A percentile compares a stretch with the other conserved stretches of the same genome.
Evolutionary conservation across 1,139 yeast species (phyloP).

Genomic region (Candida anutae): DNA sequence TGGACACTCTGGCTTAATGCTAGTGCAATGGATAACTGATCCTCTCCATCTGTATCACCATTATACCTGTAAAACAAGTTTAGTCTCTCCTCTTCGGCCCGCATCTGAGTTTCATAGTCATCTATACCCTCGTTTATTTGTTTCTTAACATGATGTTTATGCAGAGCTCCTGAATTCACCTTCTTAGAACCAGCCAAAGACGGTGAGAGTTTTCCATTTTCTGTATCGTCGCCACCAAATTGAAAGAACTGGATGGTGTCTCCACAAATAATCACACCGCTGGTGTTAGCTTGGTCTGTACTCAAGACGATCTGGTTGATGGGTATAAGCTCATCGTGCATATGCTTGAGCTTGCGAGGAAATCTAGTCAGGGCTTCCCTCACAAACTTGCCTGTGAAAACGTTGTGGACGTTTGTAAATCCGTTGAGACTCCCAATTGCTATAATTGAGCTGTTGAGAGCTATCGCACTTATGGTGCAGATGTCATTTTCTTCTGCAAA

Average conservation of each 20-base stretch:
- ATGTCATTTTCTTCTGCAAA: constrained; percentile 2
- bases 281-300: constrained; percentile 30
- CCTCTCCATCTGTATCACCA: constrained; percentile 36
- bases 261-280: constrained; percentile 50
- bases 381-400: constrained; percentile 49
- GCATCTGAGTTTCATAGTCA: constrained; percentile 22
- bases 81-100: constrained; percentile 10
- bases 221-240: constrained; percentile 34
- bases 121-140: constrained; percentile 28
- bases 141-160: constrained; percentile 16
- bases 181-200: background rate
- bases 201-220: constrained; percentile 1
- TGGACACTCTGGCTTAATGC: constrained; percentile 40
- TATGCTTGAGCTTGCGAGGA: constrained; percentile 29
- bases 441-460: constrained; percentile 38
- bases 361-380: constrained; percentile 41
- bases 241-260: constrained; percentile 56
- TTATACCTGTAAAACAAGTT: constrained; percentile 38
- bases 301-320: constrained; percentile 37
- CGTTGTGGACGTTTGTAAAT: constrained; percentile 52
- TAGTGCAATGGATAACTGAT: constrained; percentile 43
- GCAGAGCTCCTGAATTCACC: constrained; percentile 1
- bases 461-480: constrained; percentile 18
- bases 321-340: constrained; percentile 23
- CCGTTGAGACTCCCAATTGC: constrained; percentile 62